Evolutionary conservation across 1,284 basidiomycete species (phyloP), one percentile per base, ranked within the genome.

Genomic region (Ceratobasidium sp.): DNA sequence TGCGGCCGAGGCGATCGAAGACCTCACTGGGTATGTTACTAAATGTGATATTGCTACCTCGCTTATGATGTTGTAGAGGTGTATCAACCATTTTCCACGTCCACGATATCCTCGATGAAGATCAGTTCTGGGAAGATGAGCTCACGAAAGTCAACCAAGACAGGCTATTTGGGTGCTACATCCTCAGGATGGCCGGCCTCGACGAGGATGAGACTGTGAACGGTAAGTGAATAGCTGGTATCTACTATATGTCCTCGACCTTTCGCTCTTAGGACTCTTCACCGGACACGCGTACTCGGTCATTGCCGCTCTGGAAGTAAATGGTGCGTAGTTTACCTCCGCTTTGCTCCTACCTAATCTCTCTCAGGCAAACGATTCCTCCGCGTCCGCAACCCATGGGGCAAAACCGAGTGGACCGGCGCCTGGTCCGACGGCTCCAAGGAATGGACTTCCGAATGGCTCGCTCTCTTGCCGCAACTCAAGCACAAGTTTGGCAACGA

Each of bases 391-490:
- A 86, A 86, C 73, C 85, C 85, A 1, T 75, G 74, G 74, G 85
- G 84, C 1, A 73, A 77, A 45, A 77, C 78, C 0, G 83, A 84
- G 70, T 85, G 84, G 83, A 82, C 77, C 0, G 84, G 84, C 0
- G 77, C 79, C 4, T 86, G 84, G 84, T 81, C 81, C 4, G 84
- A 85, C 73, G 83, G 84, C 0, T 82, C 82, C 5, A 83, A 81
- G 71, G 83, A 85, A 72, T 85, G 84, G 84, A 82, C 81, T 0
- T 40, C 55, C 34, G 71, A 73, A 58, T 73, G 72, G 71, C 72
- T 85, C 3, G 77, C 77, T 20, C 77, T 78, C 0, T 77, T 85
- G 73, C 76, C 27, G 70, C 77, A 68, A 56, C 83, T 60, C 76
- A 78, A 32, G 77, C 84, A 77, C 67, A 70, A 34, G 78, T 85